Percentiles rank a stretch among this genome's conserved stretches.
Evolutionary conservation across 2,329 filamentous ascomycete genomes (phyloP).

Genomic region (Coleophoma cylindrospora): DNA sequence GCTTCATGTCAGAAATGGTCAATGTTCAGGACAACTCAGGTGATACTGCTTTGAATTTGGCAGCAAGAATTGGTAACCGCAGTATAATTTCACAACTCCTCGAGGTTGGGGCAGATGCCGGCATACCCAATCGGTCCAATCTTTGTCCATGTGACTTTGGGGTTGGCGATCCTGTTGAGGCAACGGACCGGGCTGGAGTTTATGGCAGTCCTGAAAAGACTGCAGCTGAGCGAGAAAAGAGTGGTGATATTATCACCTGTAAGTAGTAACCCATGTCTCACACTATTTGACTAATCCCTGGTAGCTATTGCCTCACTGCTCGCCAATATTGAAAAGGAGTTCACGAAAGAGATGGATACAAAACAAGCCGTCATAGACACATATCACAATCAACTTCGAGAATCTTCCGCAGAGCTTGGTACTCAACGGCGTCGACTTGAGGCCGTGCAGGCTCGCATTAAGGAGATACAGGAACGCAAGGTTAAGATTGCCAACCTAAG

Average conservation of each 20-base stretch:
- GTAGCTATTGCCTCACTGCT: slow-evolving; percentile 78
- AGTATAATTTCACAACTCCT: slow-evolving; percentile 96
- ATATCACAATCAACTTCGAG: slow-evolving; percentile 75
- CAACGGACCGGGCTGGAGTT: slow-evolving; percentile 36
- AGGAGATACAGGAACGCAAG: slow-evolving; percentile 56
- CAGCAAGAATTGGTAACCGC: slow-evolving; percentile 84
- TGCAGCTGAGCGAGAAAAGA: slow-evolving; percentile 60
- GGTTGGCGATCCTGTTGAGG: slow-evolving; percentile 61
- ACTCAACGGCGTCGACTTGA: slow-evolving; percentile 73
- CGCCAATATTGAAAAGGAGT: slow-evolving; percentile 70
- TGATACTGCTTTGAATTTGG: slow-evolving; percentile 92
- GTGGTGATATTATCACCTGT: slow-evolving; percentile 76
- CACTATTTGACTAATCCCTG: slow-evolving; percentile 25
- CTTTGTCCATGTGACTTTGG: slow-evolving; percentile 92
- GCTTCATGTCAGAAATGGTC: slow-evolving; percentile 96
- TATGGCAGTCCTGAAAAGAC: slow-evolving; percentile 40
- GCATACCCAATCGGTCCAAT: slow-evolving; percentile 85
- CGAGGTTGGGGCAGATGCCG: slow-evolving; percentile 91
- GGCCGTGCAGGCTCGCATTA: slow-evolving; percentile 58
- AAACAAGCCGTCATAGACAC: slow-evolving; percentile 82
- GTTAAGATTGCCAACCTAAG: slow-evolving; percentile 76
- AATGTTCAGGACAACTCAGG: slow-evolving; percentile 92
- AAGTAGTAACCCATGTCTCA: slow-evolving; percentile 32
- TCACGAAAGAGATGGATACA: slow-evolving; percentile 73
- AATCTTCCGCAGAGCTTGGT: slow-evolving; percentile 72